Evolutionary conservation across 148 eudicot species (phyloP), one percentile per base, ranked within the genome.

Genomic region (Spergularia marina): DNA sequence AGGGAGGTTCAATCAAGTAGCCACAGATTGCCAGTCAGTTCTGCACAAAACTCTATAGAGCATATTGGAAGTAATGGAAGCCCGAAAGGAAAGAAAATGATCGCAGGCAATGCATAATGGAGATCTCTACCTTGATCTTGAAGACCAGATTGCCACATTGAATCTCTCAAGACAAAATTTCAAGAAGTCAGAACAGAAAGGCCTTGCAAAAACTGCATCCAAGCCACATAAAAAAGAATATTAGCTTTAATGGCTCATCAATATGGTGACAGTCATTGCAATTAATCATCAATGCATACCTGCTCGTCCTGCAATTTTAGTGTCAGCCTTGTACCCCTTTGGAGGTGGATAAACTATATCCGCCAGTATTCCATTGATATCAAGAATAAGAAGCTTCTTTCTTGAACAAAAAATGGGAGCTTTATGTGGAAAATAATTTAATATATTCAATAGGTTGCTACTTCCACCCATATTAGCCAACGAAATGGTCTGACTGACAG

Each of bases 71-170:
- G 44, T 56, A 65, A 59, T 49, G 59, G 52, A 25, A 12, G 44
- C 44, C 47, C 51, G 66, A 39, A 53, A 51, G 54, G 21, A 40
- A 20, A 58, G 58, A 57, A 16, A 36, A 72, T 65, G 41, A 72
- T 39, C 12, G 18, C 41, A 76, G 23, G 13, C 10, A n/a, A 25
- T 58, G 41, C 16, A 34, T 53, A 77, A 15, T 30, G 30, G 71
- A 76, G 57, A 72, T 70, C 40, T 89, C 40, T 89, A 92, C 98
- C 82, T 89, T 40, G 91, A 77, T 87, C 97, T 88, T 66, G 99
- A 95, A 60, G 99, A 92, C 99, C 97, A 92, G 71, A 95, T 85
- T 10, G 87, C 99, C 39, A 95, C 92, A 62, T 90, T 81, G 72
- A 95, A 95, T 74, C 84, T 90, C 83, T 90, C 93, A 79, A 92